Conservation (phyloP, 2,329 filamentous ascomycete genomes). For the Botryotinia calthae region DNA sequence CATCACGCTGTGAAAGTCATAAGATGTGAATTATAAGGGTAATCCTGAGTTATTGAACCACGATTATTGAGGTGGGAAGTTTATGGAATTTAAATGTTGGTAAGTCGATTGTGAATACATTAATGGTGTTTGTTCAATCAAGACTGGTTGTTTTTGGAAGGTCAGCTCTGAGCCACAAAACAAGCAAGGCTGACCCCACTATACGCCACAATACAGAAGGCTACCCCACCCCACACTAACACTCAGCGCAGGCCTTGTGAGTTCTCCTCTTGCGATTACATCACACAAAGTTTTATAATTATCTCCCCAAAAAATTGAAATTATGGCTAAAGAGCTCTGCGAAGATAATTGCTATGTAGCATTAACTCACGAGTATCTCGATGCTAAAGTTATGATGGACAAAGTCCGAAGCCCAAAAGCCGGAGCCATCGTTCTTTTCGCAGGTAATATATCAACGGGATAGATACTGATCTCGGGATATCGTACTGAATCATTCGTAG, state of each 20-base stretch:
- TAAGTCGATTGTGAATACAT: background rate
- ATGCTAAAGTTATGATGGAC: constrained; percentile 57
- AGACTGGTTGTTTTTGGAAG: background rate
- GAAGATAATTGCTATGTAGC: constrained; percentile 62
- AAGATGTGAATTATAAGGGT: background rate
- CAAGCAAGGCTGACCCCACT: background rate
- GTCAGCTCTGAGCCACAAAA: background rate
- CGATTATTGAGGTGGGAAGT: background rate
- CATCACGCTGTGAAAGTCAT: background rate
- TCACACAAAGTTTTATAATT: background rate
- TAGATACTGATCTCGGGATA: constrained; percentile 11
- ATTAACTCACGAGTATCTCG: constrained; percentile 62
- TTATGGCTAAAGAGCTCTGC: constrained; percentile 43
- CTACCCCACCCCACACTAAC: background rate
- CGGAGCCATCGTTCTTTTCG: constrained; percentile 74
- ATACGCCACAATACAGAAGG: constrained; percentile 4
- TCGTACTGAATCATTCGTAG: constrained; percentile 42
- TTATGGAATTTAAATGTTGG: background rate
- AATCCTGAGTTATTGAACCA: background rate
- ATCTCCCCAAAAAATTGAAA: background rate
- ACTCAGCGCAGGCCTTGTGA: background rate
- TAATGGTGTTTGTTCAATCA: background rate
- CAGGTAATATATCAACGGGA: constrained; percentile 49
- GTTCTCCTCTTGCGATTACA: background rate
- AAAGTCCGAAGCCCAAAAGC: constrained; percentile 70